These are phyloP conservation scores for Blastobotrys terrestris DNA, from an alignment of 805 yeast species.

Conservation along the genomic window DNA sequence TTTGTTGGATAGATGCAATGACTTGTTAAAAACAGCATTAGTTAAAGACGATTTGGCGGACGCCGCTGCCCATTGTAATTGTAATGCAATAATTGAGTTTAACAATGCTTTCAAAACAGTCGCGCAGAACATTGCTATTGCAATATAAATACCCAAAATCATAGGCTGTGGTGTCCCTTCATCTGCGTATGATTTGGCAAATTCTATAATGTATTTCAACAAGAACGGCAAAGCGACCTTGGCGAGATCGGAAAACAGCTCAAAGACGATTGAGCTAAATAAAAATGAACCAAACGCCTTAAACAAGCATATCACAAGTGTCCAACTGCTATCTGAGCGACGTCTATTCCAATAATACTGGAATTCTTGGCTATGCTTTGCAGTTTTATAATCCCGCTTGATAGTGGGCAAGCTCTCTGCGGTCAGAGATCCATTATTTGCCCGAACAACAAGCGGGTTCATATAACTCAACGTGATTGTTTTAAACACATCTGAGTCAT, in stretches of 20 bases:
- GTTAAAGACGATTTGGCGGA: conserved; percentile 51
- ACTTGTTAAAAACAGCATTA: conserved; percentile 63
- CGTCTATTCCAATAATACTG: conserved; percentile 20
- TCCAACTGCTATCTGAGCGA: conserved; percentile 14
- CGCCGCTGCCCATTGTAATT: conserved; percentile 72
- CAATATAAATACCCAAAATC: conserved; percentile 69
- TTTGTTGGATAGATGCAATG: conserved; percentile 60
- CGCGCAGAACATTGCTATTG: conserved; percentile 64
- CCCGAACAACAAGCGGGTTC: conserved; percentile 52
- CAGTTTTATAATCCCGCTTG: conserved; percentile 31
- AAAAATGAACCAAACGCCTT: conserved; percentile 39
- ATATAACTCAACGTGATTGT: conserved; percentile 54
- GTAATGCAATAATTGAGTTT: conserved; percentile 72
- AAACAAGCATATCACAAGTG: conserved; percentile 18
- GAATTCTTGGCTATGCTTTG: conserved; percentile 9
- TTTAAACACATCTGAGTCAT: conserved; percentile 45
- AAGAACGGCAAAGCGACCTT: conserved; percentile 41
- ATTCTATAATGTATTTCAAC: conserved; percentile 34
- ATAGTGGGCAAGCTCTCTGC: conserved; percentile 29
- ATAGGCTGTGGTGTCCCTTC: conserved; percentile 41
- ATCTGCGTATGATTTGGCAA: conserved; percentile 44
- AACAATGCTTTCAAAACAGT: conserved; percentile 73
- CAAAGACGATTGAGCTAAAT: conserved; percentile 39
- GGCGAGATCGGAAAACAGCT: conserved; percentile 38
- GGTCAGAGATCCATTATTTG: conserved; percentile 39